phyloP scores from a whole-genome alignment of 2,329 filamentous ascomycete genomes.

The Hymenoscyphus albidus region DNA sequence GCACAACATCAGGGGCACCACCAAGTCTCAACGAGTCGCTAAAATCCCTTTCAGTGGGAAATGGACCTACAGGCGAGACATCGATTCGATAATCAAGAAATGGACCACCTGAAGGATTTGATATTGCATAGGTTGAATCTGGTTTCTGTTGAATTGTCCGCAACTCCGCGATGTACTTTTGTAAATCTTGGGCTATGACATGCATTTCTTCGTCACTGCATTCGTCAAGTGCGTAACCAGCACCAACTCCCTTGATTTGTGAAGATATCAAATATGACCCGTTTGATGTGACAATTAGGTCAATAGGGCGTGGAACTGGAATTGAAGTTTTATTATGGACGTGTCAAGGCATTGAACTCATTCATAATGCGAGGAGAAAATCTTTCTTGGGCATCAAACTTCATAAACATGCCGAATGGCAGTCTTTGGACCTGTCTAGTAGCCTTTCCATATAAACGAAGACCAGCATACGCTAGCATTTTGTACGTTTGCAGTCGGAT shows the following conservation, averaged over 20 bases:
- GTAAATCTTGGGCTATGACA: slow-evolving; percentile 14
- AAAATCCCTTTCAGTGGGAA: slow-evolving; percentile 14
- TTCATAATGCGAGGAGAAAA: slow-evolving; percentile 7
- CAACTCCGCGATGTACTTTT: slow-evolving; percentile 14
- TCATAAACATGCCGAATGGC: slow-evolving; percentile 20
- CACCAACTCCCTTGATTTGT: slow-evolving; percentile 12
- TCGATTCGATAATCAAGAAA: slow-evolving; percentile 18
- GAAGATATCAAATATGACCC: slow-evolving; percentile 15
- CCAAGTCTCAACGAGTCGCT: slow-evolving; percentile 12
- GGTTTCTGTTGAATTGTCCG: slow-evolving; percentile 6
- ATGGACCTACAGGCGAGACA: slow-evolving; percentile 12
- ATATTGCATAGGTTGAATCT: slow-evolving; percentile 12
- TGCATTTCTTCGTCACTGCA: slow-evolving; percentile 16
- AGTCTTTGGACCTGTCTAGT: slow-evolving; percentile 12
- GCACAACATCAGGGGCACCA: slow-evolving; percentile 10
- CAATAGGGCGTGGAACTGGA: slow-evolving; percentile 13
- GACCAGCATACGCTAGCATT: slow-evolving; percentile 10
- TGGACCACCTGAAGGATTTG: slow-evolving; percentile 12
- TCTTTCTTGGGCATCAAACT: slow-evolving; percentile 10
- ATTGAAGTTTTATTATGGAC: slow-evolving; percentile 12
- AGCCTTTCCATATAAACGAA: slow-evolving; percentile 10
- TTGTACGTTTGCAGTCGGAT: slow-evolving; percentile 15
- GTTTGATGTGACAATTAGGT: slow-evolving; percentile 9
- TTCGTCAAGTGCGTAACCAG: slow-evolving; percentile 9
- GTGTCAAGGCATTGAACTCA: slow-evolving; percentile 16